phyloP scores from a whole-genome alignment of 768 basidiomycete species.

The Lyophyllum semitale region DNA sequence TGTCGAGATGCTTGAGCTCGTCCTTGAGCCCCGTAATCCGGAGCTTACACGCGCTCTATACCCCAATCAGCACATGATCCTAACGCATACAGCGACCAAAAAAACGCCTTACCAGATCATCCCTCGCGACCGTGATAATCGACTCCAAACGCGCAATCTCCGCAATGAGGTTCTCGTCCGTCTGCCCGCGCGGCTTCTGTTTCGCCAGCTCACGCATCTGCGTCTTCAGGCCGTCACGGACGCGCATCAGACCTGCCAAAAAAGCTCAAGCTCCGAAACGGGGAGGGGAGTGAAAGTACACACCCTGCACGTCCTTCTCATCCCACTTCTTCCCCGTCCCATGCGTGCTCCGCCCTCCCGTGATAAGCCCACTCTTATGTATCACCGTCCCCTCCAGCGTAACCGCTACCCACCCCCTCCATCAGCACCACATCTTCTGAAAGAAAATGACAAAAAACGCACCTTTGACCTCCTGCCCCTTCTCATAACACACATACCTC shows the following conservation, averaged over 20 bases:
- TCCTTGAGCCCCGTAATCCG: constrained; percentile 79
- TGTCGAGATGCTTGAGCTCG: constrained; percentile 80
- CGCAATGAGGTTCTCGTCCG: constrained; percentile 75
- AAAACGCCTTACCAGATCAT: constrained; percentile 69
- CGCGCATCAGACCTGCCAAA: constrained; percentile 46
- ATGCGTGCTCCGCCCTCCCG: constrained; percentile 86
- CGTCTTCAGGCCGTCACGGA: constrained; percentile 67
- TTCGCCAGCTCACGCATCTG: constrained; percentile 85
- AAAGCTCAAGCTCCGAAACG: not conserved
- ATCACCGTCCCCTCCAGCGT: constrained; percentile 96
- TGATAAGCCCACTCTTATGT: constrained; percentile 96
- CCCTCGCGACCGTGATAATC: constrained; percentile 68
- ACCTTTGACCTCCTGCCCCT: constrained; percentile 97
- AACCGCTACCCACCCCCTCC: constrained; percentile 61
- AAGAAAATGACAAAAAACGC: constrained; percentile 27
- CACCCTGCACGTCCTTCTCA: constrained; percentile 90
- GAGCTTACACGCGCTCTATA: constrained; percentile 72
- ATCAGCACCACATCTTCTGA: not conserved
- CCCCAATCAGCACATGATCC: not conserved
- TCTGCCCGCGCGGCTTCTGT: constrained; percentile 79
- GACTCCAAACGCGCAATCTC: constrained; percentile 83
- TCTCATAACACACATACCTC: constrained; percentile 87
- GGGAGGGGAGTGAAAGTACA: not conserved
- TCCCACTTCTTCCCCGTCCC: constrained; percentile 87
- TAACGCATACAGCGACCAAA: not conserved